Percentiles rank a stretch among this genome's conserved stretches.
Evolutionary conservation across 176 grass and related monocot species (phyloP).

Genomic region (Avena sativa): DNA sequence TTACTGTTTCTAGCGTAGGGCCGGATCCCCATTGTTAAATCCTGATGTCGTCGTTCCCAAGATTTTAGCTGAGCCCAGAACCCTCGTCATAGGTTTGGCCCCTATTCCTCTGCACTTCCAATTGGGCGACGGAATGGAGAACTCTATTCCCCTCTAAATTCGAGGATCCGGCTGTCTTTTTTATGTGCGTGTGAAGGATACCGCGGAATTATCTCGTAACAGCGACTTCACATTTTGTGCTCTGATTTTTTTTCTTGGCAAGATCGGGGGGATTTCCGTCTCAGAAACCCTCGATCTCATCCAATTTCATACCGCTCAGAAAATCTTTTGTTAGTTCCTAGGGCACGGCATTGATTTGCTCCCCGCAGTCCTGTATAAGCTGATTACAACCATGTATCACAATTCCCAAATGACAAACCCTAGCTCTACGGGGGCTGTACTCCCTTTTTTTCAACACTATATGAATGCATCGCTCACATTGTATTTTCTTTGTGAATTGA

Average conservation of each 20-base stretch:
- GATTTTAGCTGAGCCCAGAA: not conserved
- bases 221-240: not conserved
- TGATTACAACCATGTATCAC: not conserved
- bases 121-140: not conserved
- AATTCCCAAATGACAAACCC: not conserved
- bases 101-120: too few species aligned
- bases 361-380: not conserved
- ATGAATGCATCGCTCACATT: not conserved
- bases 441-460: not conserved
- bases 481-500: constrained; percentile 19
- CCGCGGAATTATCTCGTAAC: not conserved
- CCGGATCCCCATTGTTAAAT: not conserved
- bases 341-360: not conserved
- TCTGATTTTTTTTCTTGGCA: not conserved
- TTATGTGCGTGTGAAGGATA: not conserved
- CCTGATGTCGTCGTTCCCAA: not conserved
- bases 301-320: not conserved
- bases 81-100: not conserved
- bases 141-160: not conserved
- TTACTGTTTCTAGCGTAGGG: too few species aligned
- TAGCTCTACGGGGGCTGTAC: not conserved
- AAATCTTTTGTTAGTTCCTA: not conserved
- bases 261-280: not conserved
- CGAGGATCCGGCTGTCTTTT: not conserved
- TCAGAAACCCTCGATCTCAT: not conserved